phyloP scores from a whole-genome alignment of 805 yeast species.

The Candida nitratophila region DNA sequence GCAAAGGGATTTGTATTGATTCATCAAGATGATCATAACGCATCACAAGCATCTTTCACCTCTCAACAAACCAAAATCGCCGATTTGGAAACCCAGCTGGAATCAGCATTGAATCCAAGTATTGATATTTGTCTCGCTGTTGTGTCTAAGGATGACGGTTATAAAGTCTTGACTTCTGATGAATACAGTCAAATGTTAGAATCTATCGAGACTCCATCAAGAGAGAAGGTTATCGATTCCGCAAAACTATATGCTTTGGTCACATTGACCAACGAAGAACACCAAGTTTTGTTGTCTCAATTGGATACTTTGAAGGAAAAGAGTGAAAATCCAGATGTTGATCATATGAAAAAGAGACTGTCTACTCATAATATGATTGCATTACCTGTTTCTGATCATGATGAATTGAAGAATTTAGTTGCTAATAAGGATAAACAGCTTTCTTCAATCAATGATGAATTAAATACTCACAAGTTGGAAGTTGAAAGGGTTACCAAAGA shows the following conservation, averaged over 20 bases:
- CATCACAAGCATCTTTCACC: background rate
- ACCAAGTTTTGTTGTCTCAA: background rate
- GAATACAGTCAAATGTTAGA: constrained; percentile 4
- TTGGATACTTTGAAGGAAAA: background rate
- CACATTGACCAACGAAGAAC: constrained; percentile 4
- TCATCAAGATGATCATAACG: constrained; percentile 3
- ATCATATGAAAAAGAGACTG: constrained; percentile 23
- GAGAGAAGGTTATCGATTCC: constrained; percentile 5
- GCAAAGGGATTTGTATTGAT: constrained; percentile 9
- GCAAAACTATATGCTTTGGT: constrained; percentile 6
- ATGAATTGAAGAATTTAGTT: background rate
- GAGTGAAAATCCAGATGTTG: constrained; percentile 5
- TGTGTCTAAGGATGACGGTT: constrained; percentile 8
- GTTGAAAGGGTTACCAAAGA: background rate
- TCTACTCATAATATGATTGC: constrained; percentile 5
- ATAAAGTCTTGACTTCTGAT: background rate
- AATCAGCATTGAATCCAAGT: constrained; percentile 2
- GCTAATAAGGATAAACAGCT: too few relatives aligned
- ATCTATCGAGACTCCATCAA: constrained; percentile 6
- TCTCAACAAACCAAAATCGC: background rate
- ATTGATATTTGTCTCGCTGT: constrained; percentile 5
- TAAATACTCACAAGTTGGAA: background rate
- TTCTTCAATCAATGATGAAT: too few relatives aligned
- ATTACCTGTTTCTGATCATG: constrained; percentile 6
- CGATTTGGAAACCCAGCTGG: background rate